Conservation (phyloP, 1,284 basidiomycete species). For the Naganishia sp. region DNA sequence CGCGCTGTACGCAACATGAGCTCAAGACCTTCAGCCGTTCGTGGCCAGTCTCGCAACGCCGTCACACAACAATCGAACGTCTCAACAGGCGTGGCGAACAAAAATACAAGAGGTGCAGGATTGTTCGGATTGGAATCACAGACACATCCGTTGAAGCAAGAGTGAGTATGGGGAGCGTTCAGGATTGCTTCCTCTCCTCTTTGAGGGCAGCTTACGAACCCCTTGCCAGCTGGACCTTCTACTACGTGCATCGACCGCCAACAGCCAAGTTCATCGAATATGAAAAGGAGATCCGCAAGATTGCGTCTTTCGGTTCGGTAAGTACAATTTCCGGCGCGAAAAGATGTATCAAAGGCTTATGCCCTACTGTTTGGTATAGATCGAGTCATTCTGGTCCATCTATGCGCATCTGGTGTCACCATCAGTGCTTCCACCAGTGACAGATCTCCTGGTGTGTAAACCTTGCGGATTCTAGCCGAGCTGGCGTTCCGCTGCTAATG, state of each 20-base stretch:
- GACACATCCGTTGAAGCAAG: constrained; percentile 49
- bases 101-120: constrained; percentile 5
- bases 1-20: not conserved
- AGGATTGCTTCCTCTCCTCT: not conserved
- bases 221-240: constrained; percentile 51
- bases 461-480: not conserved
- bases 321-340: constrained; percentile 26
- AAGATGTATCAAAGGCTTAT: not conserved
- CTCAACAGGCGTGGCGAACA: constrained; percentile 8
- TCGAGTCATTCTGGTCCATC: constrained; percentile 54
- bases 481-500: constrained; percentile 3
- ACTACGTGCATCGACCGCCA: constrained; percentile 53
- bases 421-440: constrained; percentile 52
- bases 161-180: constrained; percentile 42
- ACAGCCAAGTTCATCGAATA: constrained; percentile 54
- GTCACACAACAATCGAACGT: not conserved
- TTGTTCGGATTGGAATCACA: constrained; percentile 14
- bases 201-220: not conserved
- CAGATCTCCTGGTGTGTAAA: constrained; percentile 47
- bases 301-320: constrained; percentile 55
- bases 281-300: constrained; percentile 53
- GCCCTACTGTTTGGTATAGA: constrained; percentile 38
- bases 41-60: constrained; percentile 13
- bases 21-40: constrained; percentile 17
- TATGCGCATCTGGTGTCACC: constrained; percentile 53